A percentile compares a stretch with the other conserved stretches of the same genome.
Evolutionary conservation across 176 grass and related monocot species (phyloP).

Genomic region (Oropetium thomaeum): DNA sequence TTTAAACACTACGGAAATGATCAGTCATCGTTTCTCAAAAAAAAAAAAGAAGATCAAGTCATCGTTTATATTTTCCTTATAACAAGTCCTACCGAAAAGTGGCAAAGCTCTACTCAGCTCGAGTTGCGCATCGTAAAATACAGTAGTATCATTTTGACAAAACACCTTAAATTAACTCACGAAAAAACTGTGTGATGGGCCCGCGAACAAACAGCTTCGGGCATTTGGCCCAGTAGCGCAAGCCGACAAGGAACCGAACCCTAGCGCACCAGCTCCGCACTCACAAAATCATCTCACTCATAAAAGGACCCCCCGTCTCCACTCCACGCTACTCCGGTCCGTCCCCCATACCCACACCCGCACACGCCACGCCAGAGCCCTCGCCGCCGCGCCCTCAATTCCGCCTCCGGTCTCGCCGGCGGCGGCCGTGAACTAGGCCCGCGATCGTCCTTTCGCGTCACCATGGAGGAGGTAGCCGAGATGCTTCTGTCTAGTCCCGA

Average conservation of each 20-base stretch:
- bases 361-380: not conserved
- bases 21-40: too few relatives aligned
- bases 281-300: not conserved
- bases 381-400: conserved; percentile 1
- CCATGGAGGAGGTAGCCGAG: not conserved
- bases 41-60: too few relatives aligned
- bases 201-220: too few relatives aligned
- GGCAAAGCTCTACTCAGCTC: too few relatives aligned
- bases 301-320: not conserved
- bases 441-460: too few relatives aligned
- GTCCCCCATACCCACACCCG: not conserved
- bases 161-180: too few relatives aligned
- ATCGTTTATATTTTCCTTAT: too few relatives aligned
- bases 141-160: too few relatives aligned
- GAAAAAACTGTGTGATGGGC: not conserved
- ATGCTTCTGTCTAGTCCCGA: not conserved
- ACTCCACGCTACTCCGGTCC: not conserved
- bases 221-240: not conserved
- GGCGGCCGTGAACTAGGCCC: not conserved
- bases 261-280: not conserved
- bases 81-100: too few relatives aligned
- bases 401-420: not conserved
- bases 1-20: too few relatives aligned
- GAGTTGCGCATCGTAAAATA: too few relatives aligned
- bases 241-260: not conserved